Conservation (phyloP, 208 protist genomes). For the Trypanosoma congolense region DNA sequence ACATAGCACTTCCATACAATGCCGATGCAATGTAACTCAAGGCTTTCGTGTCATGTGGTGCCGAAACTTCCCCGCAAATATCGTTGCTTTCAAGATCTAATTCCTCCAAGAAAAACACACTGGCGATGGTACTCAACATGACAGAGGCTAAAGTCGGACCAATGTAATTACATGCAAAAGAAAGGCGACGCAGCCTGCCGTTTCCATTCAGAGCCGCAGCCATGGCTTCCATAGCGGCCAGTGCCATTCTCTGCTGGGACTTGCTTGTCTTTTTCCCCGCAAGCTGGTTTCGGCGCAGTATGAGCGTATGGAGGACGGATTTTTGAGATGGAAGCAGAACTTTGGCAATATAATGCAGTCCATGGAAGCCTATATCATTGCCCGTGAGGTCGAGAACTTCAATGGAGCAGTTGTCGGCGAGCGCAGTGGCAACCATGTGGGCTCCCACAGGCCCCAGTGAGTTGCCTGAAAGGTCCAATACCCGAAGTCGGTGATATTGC, state of each 20-base stretch:
- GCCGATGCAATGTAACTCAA: constrained; percentile 37
- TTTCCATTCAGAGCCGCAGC: constrained; percentile 45
- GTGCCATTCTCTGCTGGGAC: constrained; percentile 30
- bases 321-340: constrained; percentile 36
- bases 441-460: constrained; percentile 51
- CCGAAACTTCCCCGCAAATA: constrained; percentile 56
- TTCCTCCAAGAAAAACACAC: constrained; percentile 51
- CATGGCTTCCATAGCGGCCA: constrained; percentile 43
- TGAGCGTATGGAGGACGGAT: constrained; percentile 52
- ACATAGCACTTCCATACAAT: constrained; percentile 27
- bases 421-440: constrained; percentile 71
- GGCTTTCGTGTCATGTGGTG: constrained; percentile 41
- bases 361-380: constrained; percentile 64
- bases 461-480: constrained; percentile 79
- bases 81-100: constrained; percentile 70
- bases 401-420: constrained; percentile 64
- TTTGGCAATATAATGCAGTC: constrained; percentile 64
- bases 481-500: constrained; percentile 64
- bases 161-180: constrained; percentile 74
- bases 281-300: constrained; percentile 47
- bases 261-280: constrained; percentile 23
- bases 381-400: constrained; percentile 73
- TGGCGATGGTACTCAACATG: constrained; percentile 45
- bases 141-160: constrained; percentile 49
- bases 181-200: constrained; percentile 42